A percentile compares a stretch with the other conserved stretches of the same genome.
Conservation (phyloP, 345 rosid genomes). For the Gossypium turneri region DNA sequence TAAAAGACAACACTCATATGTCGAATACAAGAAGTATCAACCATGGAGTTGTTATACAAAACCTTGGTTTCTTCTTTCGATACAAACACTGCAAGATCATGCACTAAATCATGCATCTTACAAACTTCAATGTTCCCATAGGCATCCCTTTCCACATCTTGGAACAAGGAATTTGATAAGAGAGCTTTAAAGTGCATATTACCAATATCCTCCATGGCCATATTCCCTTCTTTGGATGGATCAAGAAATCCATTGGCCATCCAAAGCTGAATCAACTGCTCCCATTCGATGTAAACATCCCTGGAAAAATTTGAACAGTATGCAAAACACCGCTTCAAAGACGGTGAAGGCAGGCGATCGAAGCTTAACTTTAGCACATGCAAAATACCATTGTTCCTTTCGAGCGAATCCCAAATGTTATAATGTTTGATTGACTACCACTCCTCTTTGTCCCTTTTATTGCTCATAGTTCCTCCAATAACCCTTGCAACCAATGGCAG, state of each 20-base stretch:
- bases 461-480: background rate
- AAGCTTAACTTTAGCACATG: background rate
- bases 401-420: background rate
- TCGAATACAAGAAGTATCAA: background rate
- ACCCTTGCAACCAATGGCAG: background rate
- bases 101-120: background rate
- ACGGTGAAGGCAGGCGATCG: background rate
- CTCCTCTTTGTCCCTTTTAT: background rate
- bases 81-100: background rate
- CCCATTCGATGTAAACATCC: background rate
- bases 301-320: background rate
- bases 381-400: background rate
- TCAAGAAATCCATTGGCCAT: background rate
- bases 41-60: background rate
- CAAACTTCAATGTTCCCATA: background rate
- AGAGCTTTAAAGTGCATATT: background rate
- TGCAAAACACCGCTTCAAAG: background rate
- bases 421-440: background rate
- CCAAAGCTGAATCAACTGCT: background rate
- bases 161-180: background rate
- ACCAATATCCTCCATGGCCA: background rate
- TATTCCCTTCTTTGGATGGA: background rate
- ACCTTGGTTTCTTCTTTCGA: background rate
- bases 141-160: background rate
- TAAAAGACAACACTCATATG: background rate